A percentile compares a stretch with the other conserved stretches of the same genome.
Evolutionary conservation across 2,329 filamentous ascomycete species (phyloP).

Genomic region (Colletotrichum eremochloae): DNA sequence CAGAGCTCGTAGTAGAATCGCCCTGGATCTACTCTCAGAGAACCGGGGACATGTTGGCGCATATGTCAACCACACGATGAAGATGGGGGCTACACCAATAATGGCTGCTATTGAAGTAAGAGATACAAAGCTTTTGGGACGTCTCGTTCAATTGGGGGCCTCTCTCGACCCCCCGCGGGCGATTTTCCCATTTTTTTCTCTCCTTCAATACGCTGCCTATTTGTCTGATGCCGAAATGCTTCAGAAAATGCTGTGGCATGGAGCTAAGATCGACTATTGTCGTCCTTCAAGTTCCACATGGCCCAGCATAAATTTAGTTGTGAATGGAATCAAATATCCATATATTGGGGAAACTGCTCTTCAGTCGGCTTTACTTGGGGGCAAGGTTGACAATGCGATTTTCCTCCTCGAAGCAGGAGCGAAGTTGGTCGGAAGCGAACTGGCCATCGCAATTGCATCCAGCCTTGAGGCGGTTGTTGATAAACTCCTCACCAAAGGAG

Average conservation of each 20-base stretch:
- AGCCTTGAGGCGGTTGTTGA: background rate
- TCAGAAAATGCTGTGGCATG: background rate
- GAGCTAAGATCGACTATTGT: background rate
- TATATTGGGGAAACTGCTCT: background rate
- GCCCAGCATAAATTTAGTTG: no score
- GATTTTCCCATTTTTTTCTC: background rate
- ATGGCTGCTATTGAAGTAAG: background rate
- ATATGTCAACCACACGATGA: background rate
- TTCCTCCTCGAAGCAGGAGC: background rate
- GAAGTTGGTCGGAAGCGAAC: background rate
- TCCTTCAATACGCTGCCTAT: background rate
- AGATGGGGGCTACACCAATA: background rate
- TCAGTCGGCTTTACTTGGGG: background rate
- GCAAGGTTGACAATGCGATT: background rate
- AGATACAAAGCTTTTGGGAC: background rate
- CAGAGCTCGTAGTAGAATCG: background rate
- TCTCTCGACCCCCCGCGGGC: background rate
- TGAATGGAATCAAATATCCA: no score
- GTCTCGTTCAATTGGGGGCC: background rate
- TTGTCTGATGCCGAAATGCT: background rate
- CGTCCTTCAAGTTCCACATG: background rate
- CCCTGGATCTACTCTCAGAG: background rate
- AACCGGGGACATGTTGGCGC: background rate
- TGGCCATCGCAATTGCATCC: background rate
- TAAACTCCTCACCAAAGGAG: background rate